Evolutionary conservation across 768 basidiomycete genomes (phyloP).

Genomic region (Auriscalpium vulgare): DNA sequence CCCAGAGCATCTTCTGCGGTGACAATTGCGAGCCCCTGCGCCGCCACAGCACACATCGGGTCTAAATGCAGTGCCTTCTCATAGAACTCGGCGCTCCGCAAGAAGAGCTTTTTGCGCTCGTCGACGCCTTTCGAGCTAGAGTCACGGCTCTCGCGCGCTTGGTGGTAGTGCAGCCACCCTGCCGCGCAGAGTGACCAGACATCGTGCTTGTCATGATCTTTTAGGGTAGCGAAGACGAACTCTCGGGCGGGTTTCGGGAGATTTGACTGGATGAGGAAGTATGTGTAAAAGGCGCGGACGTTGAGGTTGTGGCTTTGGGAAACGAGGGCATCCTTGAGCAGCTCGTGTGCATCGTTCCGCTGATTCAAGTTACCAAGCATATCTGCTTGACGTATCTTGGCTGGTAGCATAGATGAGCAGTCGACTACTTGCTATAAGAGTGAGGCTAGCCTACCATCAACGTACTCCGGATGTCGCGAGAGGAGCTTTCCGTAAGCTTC

Average conservation of each 20-base stretch:
- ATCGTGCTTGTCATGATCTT: constrained; percentile 81
- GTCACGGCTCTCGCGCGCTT: constrained; percentile 80
- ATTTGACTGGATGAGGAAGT: constrained; percentile 82
- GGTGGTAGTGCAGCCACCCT: constrained; percentile 79
- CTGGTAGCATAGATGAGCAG: constrained; percentile 31
- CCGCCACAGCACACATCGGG: constrained; percentile 83
- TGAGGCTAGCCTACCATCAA: constrained; percentile 63
- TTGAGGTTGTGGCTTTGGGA: constrained; percentile 76
- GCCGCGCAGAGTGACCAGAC: constrained; percentile 87
- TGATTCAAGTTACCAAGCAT: constrained; percentile 66
- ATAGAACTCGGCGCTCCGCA: constrained; percentile 82
- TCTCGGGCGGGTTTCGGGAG: constrained; percentile 68
- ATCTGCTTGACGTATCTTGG: constrained; percentile 86
- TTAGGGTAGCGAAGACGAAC: constrained; percentile 84
- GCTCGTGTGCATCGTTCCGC: constrained; percentile 75
- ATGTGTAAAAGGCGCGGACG: constrained; percentile 87
- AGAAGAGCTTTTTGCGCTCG: constrained; percentile 72
- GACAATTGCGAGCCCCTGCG: constrained; percentile 91
- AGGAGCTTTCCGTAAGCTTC: constrained; percentile 86
- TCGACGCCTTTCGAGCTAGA: constrained; percentile 43
- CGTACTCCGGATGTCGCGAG: constrained; percentile 88
- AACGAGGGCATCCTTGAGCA: constrained; percentile 82
- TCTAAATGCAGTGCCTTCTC: constrained; percentile 85
- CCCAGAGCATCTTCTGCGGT: constrained; percentile 89
- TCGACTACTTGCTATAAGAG: not conserved